phyloP scores from a whole-genome alignment of 768 basidiomycete genomes.

The Suillus paluster region DNA sequence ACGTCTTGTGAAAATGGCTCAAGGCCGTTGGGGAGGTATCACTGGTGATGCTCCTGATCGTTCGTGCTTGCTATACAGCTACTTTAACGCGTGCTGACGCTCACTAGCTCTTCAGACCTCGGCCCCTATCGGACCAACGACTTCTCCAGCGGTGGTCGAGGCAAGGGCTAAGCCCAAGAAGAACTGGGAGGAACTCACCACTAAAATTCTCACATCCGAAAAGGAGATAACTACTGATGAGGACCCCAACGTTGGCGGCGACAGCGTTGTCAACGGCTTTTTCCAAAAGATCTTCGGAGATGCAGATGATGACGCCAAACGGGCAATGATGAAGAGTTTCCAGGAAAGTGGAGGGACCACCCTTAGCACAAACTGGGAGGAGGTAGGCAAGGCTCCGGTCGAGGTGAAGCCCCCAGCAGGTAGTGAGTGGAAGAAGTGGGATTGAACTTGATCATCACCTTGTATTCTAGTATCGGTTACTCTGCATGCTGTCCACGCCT shows the following conservation, averaged over 20 bases:
- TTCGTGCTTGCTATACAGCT: conserved; percentile 39
- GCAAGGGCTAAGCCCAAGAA: conserved; percentile 52
- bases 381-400: conserved; percentile 72
- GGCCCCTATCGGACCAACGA: conserved; percentile 32
- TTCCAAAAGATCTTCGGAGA: conserved; percentile 92
- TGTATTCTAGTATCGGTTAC: conserved; percentile 7
- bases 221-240: conserved; percentile 72
- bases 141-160: conserved; percentile 40
- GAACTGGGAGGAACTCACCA: conserved; percentile 91
- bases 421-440: conserved; percentile 84
- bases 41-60: conserved; percentile 79
- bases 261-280: conserved; percentile 82
- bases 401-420: conserved; percentile 86
- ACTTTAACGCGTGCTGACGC: conserved; percentile 21
- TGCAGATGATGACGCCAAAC: conserved; percentile 88
- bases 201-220: conserved; percentile 64
- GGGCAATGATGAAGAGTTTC: conserved; percentile 99
- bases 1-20: conserved; percentile 66
- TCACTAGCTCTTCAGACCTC: conserved; percentile 15
- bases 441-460: conserved; percentile 28
- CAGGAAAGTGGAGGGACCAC: conserved; percentile 94
- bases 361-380: conserved; percentile 94
- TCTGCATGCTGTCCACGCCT: conserved; percentile 15
- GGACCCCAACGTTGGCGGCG: conserved; percentile 91
- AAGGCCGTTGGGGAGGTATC: conserved; percentile 76